Evolutionary conservation across 1,139 yeast genomes (phyloP), one percentile per base, ranked within the genome.

Genomic region (Yamadazyma atlantica): DNA sequence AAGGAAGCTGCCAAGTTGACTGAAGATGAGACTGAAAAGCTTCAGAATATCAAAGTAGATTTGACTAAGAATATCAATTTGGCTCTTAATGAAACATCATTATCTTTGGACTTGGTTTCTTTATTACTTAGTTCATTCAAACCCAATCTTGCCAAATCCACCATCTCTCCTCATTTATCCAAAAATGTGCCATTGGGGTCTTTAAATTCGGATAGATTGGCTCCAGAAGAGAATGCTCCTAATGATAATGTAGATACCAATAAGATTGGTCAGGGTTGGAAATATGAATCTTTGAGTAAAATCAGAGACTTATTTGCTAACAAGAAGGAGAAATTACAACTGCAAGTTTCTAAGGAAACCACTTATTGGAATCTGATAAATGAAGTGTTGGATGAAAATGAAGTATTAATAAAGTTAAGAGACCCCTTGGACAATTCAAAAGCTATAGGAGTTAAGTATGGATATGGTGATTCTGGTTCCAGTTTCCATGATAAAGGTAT

Each of bases 401-500:
- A 89, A 52, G 83, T 85, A 1, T 63, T 90, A 13, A 83, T 83
- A 53, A 85, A 85, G 51, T 71, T 83, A 27, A 72, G 82, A 40
- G 84, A 79, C 39, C 82, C 56, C 49, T 69, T 32, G 11, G 60
- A 54, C 26, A 79, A 79, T 28, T 62, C 73, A 45, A 35, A 67
- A 36, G 68, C 74, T 14, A 68, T 90, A 31, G 95, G 90, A 1
- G 84, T 90, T 26, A 87, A 86, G 52, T 90, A 85, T 55, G 97
- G 97, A 0, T 92, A 79, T 60, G 92, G 85, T 8, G 97, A 89
- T 57, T 81, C 95, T 0, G 98, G 97, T 0, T 86, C 96, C 1
- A 76, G 72, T 25, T 86, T 78, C 51, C 63, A 64, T 38, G 94
- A 87, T 49, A 75, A 77, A 45, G 97, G 97, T 1, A 64, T 82